Conservation (phyloP, 1,284 basidiomycete species). For the Neolentinus lepideus region DNA sequence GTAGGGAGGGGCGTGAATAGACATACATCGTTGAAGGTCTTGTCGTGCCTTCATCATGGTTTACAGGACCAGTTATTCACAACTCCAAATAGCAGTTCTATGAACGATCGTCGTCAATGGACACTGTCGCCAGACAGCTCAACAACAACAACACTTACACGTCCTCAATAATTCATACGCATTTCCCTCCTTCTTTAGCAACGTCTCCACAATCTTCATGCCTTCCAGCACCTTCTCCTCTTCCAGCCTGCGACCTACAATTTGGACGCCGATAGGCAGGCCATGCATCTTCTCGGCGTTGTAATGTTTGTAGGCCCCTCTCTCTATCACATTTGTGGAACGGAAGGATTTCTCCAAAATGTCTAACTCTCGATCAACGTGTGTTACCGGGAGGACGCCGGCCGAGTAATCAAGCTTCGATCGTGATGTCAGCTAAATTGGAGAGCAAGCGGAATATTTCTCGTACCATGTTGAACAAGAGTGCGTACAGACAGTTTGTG, state of each 20-base stretch:
- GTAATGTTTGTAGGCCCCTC: conserved; percentile 42
- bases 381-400: conserved; percentile 52
- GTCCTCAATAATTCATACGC: not conserved
- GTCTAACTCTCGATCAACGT: conserved; percentile 40
- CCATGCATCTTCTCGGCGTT: conserved; percentile 64
- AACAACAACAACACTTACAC: not conserved
- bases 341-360: conserved; percentile 20
- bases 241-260: conserved; percentile 55
- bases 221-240: conserved; percentile 62
- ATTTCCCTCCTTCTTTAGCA: conserved; percentile 30
- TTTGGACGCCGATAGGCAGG: conserved; percentile 66
- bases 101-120: too few species aligned
- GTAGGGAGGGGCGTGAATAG: too few species aligned
- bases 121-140: too few species aligned
- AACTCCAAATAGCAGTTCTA: too few species aligned
- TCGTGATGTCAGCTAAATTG: not conserved
- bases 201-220: conserved; percentile 41
- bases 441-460: not conserved
- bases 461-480: conserved; percentile 29
- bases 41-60: too few species aligned
- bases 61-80: too few species aligned
- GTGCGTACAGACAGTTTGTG: conserved; percentile 33
- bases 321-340: conserved; percentile 26
- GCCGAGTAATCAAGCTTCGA: conserved; percentile 43
- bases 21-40: too few species aligned